phyloP scores from a whole-genome alignment of 2,329 filamentous ascomycete species.

The Aureobasidium pullulans region DNA sequence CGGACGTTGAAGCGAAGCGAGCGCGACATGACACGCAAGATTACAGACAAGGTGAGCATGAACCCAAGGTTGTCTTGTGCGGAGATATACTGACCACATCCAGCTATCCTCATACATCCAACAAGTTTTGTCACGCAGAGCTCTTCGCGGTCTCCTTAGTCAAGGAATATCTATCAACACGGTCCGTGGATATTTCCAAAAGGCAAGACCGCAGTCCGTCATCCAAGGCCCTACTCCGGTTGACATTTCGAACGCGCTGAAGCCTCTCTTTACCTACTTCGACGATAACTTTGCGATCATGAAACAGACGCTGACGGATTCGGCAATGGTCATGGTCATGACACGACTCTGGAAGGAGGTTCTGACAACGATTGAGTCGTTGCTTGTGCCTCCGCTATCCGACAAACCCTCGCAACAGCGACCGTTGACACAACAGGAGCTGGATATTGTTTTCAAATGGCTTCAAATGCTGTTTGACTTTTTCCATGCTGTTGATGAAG shows the following conservation, averaged over 20 bases:
- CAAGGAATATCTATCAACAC: slow-evolving; percentile 61
- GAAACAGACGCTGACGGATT: slow-evolving; percentile 89
- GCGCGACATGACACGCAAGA: slow-evolving; percentile 94
- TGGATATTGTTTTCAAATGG: slow-evolving; percentile 95
- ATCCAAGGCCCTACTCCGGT: slow-evolving; percentile 45
- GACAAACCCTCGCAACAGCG: slow-evolving; percentile 87
- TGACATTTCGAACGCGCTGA: slow-evolving; percentile 74
- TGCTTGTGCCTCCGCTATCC: slow-evolving; percentile 87
- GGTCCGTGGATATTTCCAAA: slow-evolving; percentile 56
- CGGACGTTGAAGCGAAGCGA: slow-evolving; percentile 90
- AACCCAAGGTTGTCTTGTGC: background rate
- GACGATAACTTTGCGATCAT: slow-evolving; percentile 99
- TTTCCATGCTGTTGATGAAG: slow-evolving; percentile 87
- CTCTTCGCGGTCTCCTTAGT: slow-evolving; percentile 66
- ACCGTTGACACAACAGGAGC: slow-evolving; percentile 75
- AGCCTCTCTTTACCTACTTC: slow-evolving; percentile 86
- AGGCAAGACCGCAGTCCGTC: slow-evolving; percentile 42
- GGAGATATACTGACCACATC: slow-evolving; percentile 28
- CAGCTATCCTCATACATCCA: slow-evolving; percentile 89
- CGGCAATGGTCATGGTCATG: slow-evolving; percentile 99
- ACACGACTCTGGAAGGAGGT: slow-evolving; percentile 97
- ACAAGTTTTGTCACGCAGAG: slow-evolving; percentile 74
- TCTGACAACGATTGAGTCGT: slow-evolving; percentile 77
- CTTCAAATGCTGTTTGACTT: slow-evolving; percentile 84
- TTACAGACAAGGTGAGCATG: slow-evolving; percentile 80